phyloP scores from a whole-genome alignment of 805 yeast genomes.

The Zygoascus biomembranicola region DNA sequence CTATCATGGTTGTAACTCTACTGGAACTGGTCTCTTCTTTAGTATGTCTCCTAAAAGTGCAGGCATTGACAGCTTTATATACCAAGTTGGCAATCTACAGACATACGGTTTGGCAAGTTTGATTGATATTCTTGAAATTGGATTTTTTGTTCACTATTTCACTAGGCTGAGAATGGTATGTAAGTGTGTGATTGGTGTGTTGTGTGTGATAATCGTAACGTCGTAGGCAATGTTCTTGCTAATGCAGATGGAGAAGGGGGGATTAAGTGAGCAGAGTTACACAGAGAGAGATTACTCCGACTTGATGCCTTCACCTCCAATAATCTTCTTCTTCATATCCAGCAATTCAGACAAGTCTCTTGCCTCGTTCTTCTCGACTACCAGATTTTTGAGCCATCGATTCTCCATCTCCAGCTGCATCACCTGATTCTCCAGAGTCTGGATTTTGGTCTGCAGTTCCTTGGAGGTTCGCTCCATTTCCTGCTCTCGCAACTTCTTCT shows the following conservation, averaged over 20 bases:
- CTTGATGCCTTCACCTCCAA: slow-evolving; percentile 6
- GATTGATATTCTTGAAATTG: too few relatives aligned
- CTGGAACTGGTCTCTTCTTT: too few relatives aligned
- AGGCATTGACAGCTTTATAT: too few relatives aligned
- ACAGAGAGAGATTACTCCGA: not conserved
- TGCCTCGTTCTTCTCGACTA: slow-evolving; percentile 57
- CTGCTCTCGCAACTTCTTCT: slow-evolving; percentile 86
- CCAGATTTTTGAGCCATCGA: slow-evolving; percentile 70
- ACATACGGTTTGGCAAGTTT: too few relatives aligned
- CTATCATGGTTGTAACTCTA: too few relatives aligned
- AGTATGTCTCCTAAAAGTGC: too few relatives aligned
- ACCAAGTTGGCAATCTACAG: too few relatives aligned
- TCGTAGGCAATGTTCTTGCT: not conserved
- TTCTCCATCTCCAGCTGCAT: slow-evolving; percentile 91
- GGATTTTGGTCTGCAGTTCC: slow-evolving; percentile 62
- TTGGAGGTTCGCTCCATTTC: slow-evolving; percentile 74
- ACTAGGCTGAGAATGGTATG: too few relatives aligned
- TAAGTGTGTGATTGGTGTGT: too few relatives aligned
- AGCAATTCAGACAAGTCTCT: slow-evolving; percentile 23
- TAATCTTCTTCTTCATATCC: slow-evolving; percentile 20
- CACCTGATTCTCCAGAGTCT: slow-evolving; percentile 60
- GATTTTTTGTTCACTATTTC: too few relatives aligned
- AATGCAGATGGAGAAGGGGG: not conserved
- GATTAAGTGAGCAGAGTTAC: too few relatives aligned
- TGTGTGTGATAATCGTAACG: not conserved